phyloP scores from a whole-genome alignment of 768 basidiomycete species.

The Albatrellus ellisii region DNA sequence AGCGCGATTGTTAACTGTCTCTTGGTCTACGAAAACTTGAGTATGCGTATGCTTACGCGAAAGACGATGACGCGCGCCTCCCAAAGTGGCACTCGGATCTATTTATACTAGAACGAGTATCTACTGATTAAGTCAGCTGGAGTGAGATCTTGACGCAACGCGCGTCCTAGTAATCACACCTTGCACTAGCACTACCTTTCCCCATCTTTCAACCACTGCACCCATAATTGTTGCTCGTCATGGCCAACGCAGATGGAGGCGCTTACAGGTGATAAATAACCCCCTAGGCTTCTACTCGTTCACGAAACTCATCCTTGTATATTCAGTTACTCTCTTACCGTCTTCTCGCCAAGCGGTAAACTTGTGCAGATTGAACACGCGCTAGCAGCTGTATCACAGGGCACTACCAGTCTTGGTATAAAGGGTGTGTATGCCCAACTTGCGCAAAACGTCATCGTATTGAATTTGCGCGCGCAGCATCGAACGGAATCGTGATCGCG shows the following conservation, averaged over 20 bases:
- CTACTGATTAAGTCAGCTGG: too few relatives aligned
- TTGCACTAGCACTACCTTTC: not conserved
- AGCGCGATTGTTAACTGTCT: too few relatives aligned
- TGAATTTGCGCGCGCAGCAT: conserved; percentile 39
- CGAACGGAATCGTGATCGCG: conserved; percentile 98
- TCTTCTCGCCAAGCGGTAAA: conserved; percentile 98
- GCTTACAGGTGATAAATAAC: conserved; percentile 27
- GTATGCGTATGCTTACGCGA: too few relatives aligned
- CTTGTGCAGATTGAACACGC: conserved; percentile 99
- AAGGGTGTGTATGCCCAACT: conserved; percentile 50
- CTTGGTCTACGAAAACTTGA: too few relatives aligned
- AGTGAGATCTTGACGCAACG: not conserved
- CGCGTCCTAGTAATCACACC: conserved; percentile 6
- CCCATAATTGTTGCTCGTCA: conserved; percentile 19
- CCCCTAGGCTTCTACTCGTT: not conserved
- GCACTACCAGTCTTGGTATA: conserved; percentile 95
- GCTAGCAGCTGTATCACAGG: conserved; percentile 87
- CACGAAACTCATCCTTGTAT: not conserved
- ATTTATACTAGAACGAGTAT: too few relatives aligned
- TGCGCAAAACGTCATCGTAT: conserved; percentile 11
- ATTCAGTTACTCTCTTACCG: conserved; percentile 90
- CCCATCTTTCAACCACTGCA: not conserved
- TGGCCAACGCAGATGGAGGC: conserved; percentile 61
- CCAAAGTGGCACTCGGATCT: too few relatives aligned
- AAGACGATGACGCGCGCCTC: too few relatives aligned